Evolutionary conservation across 768 basidiomycete genomes (phyloP), one percentile per base, ranked within the genome.

Genomic region (Neoboletus magnificus): DNA sequence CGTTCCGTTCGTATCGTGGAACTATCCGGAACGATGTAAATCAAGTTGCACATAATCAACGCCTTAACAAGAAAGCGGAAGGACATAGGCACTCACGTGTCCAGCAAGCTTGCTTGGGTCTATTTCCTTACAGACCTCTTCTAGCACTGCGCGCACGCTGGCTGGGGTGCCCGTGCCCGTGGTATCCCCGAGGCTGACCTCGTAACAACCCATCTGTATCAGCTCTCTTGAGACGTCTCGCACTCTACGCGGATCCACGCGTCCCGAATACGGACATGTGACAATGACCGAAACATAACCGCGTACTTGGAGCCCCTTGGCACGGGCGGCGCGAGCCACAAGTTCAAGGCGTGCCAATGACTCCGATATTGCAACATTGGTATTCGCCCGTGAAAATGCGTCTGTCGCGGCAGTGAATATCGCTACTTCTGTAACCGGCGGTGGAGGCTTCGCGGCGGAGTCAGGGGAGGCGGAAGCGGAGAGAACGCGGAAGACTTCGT

Each of bases 371-470:
- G 85, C 82, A 43, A 79, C 84, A 65, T 94, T 93, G 10, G 91
- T 86, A 72, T 97, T 98, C 9, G 91, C 92, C 47, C 80, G 79
- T 9, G 85, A 83, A 72, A 98, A 98, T 1, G 82, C 82, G 61
- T 98, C 92, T 1, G 93, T 89, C 0, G 93, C 91, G 0, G 91
- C 87, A 18, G 90, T 87, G 71, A 98, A 96, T 52, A 98, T 81
- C 8, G 93, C 83, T 27, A 98, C 84, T 66, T 97, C 94, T 66
- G 91, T 82, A 0, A 91, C 83, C 5, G 85, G 77, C 0, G 82
- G 81, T 4, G 80, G 75, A 11, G 73, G 58, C 13, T 58, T 61
- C 37, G 63, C 66, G 5, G 73, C 71, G 8, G 70, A 63, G 44
- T 65, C 62, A 40, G 57, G 62, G 3, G 64, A 58, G 65, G 62